Percentiles rank a stretch among this genome's conserved stretches.
phyloP scores from a whole-genome alignment of 805 yeast genomes.

The Saturnispora sekii region DNA sequence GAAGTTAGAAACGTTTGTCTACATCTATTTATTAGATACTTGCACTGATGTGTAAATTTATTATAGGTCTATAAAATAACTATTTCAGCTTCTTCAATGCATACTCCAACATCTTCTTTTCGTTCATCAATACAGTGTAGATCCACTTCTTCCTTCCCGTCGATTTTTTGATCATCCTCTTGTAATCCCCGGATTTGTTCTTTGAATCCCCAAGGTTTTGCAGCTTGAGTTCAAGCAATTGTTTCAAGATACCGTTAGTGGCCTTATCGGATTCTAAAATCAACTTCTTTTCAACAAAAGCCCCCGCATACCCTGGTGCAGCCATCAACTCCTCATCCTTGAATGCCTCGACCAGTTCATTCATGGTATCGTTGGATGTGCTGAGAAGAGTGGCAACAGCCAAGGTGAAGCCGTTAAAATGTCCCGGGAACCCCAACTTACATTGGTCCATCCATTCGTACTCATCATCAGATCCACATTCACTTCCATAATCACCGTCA shows the following conservation, averaged over 20 bases:
- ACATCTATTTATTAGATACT: no score
- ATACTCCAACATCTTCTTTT: constrained; percentile 13
- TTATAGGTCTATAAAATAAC: not conserved
- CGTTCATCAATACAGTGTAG: constrained; percentile 9
- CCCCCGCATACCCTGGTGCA: constrained; percentile 8
- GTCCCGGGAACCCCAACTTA: constrained; percentile 38
- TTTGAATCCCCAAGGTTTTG: constrained; percentile 3
- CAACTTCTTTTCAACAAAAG: constrained; percentile 9
- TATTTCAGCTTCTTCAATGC: constrained; percentile 11
- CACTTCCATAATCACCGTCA: constrained; percentile 16
- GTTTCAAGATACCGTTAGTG: constrained; percentile 12
- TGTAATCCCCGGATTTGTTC: constrained; percentile 9
- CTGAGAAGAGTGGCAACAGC: constrained; percentile 32
- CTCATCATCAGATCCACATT: constrained; percentile 27
- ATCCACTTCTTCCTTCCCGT: constrained; percentile 2
- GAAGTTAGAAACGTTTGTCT: constrained; percentile 23
- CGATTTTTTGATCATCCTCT: constrained; percentile 11
- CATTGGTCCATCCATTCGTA: constrained; percentile 22
- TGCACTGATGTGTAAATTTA: not conserved
- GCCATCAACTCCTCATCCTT: constrained; percentile 9
- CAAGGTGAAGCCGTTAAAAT: constrained; percentile 34
- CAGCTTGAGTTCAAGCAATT: constrained; percentile 16
- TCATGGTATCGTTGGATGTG: constrained; percentile 18
- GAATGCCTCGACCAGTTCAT: constrained; percentile 15
- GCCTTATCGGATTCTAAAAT: constrained; percentile 3